These are phyloP conservation scores for Purshia tridentata DNA, from an alignment of 306 rosid species.

Conservation along the genomic window DNA sequence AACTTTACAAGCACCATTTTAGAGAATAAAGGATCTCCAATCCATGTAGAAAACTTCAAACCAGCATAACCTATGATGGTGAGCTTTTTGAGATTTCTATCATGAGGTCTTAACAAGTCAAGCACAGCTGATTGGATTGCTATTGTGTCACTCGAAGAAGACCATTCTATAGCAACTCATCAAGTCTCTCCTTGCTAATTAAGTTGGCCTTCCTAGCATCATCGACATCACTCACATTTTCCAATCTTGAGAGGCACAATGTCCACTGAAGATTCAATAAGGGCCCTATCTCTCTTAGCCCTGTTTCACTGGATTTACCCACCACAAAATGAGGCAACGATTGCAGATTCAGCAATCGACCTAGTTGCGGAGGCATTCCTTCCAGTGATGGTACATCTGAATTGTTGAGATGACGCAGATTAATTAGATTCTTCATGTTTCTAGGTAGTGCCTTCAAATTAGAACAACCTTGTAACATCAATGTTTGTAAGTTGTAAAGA, in stretches of 20 bases:
- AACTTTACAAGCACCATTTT: neutral
- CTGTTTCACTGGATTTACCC: neutral
- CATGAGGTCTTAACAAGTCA: neutral
- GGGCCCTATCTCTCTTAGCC: neutral
- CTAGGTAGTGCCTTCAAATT: neutral
- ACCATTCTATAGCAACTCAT: neutral
- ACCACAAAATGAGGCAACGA: conserved; percentile 1
- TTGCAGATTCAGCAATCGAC: neutral
- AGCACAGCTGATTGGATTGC: neutral
- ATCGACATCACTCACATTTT: neutral
- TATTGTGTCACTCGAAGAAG: neutral
- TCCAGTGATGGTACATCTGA: neutral
- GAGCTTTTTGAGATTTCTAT: neutral
- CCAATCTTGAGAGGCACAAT: conserved; percentile 8
- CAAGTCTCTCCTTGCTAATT: neutral
- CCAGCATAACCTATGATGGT: neutral
- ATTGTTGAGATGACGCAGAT: conserved; percentile 1
- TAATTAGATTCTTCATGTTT: neutral
- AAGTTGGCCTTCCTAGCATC: conserved; percentile 12
- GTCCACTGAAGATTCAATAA: conserved; percentile 2
- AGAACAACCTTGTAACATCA: neutral
- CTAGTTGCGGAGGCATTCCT: neutral
- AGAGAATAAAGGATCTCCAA: neutral
- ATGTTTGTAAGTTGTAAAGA: conserved; percentile 18
- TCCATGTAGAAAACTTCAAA: conserved; percentile 3